Percentiles rank a stretch among this genome's conserved stretches.
Conservation (phyloP, 2,329 filamentous ascomycete species). For the Fusarium sarcochroum region DNA sequence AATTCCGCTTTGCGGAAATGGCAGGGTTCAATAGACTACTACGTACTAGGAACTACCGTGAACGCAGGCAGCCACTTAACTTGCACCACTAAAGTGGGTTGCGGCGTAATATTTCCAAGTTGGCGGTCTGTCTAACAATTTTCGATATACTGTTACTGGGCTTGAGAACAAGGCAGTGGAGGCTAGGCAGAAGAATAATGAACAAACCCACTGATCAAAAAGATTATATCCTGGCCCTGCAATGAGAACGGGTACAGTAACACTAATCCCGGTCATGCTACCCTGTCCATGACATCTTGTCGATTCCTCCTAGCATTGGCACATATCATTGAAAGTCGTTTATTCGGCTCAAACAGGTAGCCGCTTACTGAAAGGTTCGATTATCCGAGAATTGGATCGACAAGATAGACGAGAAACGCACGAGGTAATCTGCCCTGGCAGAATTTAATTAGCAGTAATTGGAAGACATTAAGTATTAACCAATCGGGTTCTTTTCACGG, state of each 20-base stretch:
- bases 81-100: not conserved
- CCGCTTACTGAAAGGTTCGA: slow-evolving; percentile 1
- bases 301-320: too few relatives aligned
- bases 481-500: slow-evolving; percentile 1
- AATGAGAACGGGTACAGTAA: too few relatives aligned
- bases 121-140: slow-evolving; percentile 48
- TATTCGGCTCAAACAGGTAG: not conserved
- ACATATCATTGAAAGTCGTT: not conserved
- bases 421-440: not conserved
- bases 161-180: too few relatives aligned
- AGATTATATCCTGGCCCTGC: too few relatives aligned
- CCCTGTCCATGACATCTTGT: too few relatives aligned
- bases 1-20: not conserved
- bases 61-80: not conserved
- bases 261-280: too few relatives aligned
- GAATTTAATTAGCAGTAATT: not conserved
- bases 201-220: not conserved
- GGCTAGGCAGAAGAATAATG: not conserved
- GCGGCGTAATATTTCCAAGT: not conserved
- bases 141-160: not conserved
- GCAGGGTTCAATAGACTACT: not conserved
- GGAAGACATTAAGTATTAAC: not conserved
- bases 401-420: slow-evolving; percentile 5
- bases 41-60: not conserved
- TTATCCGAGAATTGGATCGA: not conserved